Percentiles rank a stretch among this genome's conserved stretches.
Conservation (phyloP, 306 rosid species). For the Quercus berberidifolia region DNA sequence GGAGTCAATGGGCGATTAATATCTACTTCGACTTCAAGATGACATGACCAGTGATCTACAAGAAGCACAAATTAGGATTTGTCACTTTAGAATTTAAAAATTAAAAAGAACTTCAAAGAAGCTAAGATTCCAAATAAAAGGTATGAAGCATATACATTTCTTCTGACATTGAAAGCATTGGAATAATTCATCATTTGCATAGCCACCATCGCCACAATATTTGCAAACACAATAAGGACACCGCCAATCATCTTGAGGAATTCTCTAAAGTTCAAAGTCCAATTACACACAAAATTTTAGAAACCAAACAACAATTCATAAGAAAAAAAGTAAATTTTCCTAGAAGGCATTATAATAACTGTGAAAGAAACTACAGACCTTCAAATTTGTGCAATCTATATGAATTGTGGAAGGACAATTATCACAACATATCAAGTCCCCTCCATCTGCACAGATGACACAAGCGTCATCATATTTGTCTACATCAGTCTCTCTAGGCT, state of each 20-base stretch:
- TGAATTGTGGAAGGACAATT: constrained; percentile 34
- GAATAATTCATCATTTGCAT: constrained; percentile 2
- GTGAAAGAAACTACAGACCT: constrained; percentile 19
- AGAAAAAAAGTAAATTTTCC: background rate
- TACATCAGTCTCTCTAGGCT: background rate
- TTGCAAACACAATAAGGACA: constrained; percentile 43
- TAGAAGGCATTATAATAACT: background rate
- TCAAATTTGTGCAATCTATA: constrained; percentile 21
- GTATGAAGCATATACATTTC: constrained; percentile 14
- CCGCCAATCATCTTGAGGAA: constrained; percentile 30
- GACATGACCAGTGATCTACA: constrained; percentile 38
- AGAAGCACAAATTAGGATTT: background rate
- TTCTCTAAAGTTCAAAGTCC: constrained; percentile 12
- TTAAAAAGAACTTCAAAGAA: no score
- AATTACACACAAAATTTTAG: background rate
- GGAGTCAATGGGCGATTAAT: background rate
- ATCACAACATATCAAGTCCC: constrained; percentile 34
- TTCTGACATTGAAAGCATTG: constrained; percentile 25
- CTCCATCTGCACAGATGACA: constrained; percentile 41
- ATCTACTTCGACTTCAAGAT: background rate
- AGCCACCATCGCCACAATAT: constrained; percentile 12
- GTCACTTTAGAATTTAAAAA: background rate
- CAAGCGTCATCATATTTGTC: constrained; percentile 33
- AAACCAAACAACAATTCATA: background rate
- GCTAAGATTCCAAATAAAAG: background rate